Conservation (phyloP, 768 basidiomycete species). For the Clitopilus passeckerianus region DNA sequence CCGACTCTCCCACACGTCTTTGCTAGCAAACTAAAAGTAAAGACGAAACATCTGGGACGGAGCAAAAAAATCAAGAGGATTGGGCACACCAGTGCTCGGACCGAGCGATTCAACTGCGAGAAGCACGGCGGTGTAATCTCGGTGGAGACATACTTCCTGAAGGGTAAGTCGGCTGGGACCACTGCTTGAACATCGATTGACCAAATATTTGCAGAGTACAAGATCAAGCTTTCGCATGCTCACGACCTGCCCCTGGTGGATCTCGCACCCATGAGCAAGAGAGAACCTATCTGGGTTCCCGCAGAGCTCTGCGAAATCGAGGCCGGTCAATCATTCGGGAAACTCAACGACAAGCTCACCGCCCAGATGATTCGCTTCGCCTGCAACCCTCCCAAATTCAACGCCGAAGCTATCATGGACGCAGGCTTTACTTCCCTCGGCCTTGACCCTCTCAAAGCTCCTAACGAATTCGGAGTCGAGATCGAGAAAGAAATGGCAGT, state of each 20-base stretch:
- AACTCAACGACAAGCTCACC: slow-evolving; percentile 57
- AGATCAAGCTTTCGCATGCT: slow-evolving; percentile 39
- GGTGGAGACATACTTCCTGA: slow-evolving; percentile 59
- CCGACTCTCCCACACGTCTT: slow-evolving; percentile 42
- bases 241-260: slow-evolving; percentile 49
- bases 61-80: slow-evolving; percentile 40
- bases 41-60: slow-evolving; percentile 51
- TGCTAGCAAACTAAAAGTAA: slow-evolving; percentile 51
- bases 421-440: slow-evolving; percentile 58
- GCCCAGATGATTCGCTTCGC: slow-evolving; percentile 68
- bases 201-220: slow-evolving; percentile 42
- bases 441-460: slow-evolving; percentile 28
- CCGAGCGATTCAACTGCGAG: slow-evolving; percentile 41
- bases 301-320: slow-evolving; percentile 69
- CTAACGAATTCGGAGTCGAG: slow-evolving; percentile 52
- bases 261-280: slow-evolving; percentile 26
- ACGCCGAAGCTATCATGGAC: slow-evolving; percentile 52
- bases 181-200: neutral
- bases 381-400: slow-evolving; percentile 55
- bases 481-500: slow-evolving; percentile 56
- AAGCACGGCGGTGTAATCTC: slow-evolving; percentile 49
- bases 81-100: slow-evolving; percentile 28
- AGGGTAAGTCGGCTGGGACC: slow-evolving; percentile 35
- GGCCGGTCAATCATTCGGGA: slow-evolving; percentile 54
- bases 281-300: slow-evolving; percentile 40